Evolutionary conservation across 1,139 yeast genomes (phyloP).

Genomic region (Eremothecium gossypii): DNA sequence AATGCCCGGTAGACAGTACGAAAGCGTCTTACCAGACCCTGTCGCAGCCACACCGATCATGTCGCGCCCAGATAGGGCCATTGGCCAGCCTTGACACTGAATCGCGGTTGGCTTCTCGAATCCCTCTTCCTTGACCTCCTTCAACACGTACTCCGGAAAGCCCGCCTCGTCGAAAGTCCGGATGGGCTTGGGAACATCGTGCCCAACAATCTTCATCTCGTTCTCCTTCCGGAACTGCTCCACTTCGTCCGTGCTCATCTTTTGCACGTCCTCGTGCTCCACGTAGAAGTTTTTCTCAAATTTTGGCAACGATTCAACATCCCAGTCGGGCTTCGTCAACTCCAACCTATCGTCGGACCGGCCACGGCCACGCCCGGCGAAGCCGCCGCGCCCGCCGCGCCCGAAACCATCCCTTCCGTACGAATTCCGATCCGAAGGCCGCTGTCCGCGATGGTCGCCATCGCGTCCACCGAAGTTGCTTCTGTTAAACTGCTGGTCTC

Average conservation of each 20-base stretch:
- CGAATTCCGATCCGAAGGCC: slow-evolving; percentile 34
- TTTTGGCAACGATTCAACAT: slow-evolving; percentile 64
- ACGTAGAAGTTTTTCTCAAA: slow-evolving; percentile 92
- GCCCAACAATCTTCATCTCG: slow-evolving; percentile 80
- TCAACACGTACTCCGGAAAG: slow-evolving; percentile 86
- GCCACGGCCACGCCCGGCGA: slow-evolving; percentile 42
- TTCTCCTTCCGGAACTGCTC: slow-evolving; percentile 65
- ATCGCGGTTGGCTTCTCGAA: slow-evolving; percentile 91
- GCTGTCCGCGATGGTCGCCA: slow-evolving; percentile 34
- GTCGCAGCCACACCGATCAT: slow-evolving; percentile 98
- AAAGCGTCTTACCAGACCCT: slow-evolving; percentile 96
- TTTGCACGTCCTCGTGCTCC: slow-evolving; percentile 72
- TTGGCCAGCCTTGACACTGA: slow-evolving; percentile 99
- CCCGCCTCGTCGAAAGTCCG: slow-evolving; percentile 92
- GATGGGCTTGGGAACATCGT: slow-evolving; percentile 89
- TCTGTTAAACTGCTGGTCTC: slow-evolving; percentile 31
- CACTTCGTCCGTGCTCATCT: slow-evolving; percentile 67
- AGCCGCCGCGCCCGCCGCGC: slow-evolving; percentile 29
- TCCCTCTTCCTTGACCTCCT: slow-evolving; percentile 85
- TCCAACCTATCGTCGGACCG: slow-evolving; percentile 21
- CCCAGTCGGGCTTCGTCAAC: slow-evolving; percentile 71
- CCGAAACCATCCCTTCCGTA: slow-evolving; percentile 30
- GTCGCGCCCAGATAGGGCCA: slow-evolving; percentile 98
- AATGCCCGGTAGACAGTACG: slow-evolving; percentile 92
- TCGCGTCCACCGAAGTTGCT: slow-evolving; percentile 29